These are phyloP conservation scores for Castanea mollissima DNA, from an alignment of 306 rosid species.

Conservation along the genomic window DNA sequence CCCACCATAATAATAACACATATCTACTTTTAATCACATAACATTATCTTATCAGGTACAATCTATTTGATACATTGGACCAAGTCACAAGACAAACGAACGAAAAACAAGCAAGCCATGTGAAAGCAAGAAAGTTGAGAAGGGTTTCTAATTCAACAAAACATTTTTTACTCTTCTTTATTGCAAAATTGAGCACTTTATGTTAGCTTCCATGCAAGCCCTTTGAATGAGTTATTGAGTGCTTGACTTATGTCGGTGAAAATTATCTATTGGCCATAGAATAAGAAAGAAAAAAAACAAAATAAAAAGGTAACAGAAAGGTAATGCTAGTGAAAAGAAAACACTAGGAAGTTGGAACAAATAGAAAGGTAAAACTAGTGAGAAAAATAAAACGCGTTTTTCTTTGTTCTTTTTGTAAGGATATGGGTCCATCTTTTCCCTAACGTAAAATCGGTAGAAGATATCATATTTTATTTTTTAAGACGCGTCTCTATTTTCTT, in stretches of 20 bases:
- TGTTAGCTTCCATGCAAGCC: not conserved
- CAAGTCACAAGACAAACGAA: too few species aligned
- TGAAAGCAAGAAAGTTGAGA: not conserved
- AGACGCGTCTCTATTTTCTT: too few species aligned
- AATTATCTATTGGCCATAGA: not conserved
- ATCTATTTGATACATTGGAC: too few species aligned
- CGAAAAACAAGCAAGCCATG: not conserved
- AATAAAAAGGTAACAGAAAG: not conserved
- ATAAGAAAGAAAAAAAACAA: not conserved
- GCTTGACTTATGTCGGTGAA: not conserved
- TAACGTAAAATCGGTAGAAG: too few species aligned
- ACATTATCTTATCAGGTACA: fast-evolving
- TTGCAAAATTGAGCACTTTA: not conserved
- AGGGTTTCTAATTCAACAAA: constrained; percentile 4
- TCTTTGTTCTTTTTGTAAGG: too few species aligned
- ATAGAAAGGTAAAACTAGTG: not conserved
- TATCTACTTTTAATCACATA: too few species aligned
- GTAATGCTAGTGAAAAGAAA: not conserved
- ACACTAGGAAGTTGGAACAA: not conserved
- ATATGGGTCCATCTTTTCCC: too few species aligned
- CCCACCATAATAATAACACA: too few species aligned
- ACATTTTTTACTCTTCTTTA: not conserved
- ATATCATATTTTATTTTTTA: too few species aligned
- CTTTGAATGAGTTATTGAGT: not conserved
- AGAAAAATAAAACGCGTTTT: too few species aligned